Evolutionary conservation across 2,329 filamentous ascomycete genomes (phyloP).

Genomic region (Xylariaceae sp.): DNA sequence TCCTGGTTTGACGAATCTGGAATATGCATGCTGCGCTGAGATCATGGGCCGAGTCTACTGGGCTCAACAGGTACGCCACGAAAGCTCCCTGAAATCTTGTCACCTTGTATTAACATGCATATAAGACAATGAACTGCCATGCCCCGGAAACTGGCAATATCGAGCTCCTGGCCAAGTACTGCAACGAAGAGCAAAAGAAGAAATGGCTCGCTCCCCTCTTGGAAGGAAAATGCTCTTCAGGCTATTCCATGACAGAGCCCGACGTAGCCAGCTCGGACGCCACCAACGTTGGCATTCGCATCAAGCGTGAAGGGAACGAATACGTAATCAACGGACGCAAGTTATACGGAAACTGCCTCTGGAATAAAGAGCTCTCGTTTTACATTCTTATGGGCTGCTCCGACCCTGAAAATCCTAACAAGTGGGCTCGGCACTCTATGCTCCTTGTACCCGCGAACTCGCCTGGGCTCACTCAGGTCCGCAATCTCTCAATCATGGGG

Average conservation of each 20-base stretch:
- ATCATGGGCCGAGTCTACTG: constrained; percentile 1
- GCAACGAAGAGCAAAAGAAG: constrained; percentile 1
- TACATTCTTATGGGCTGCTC: constrained; percentile 3
- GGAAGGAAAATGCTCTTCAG: background rate
- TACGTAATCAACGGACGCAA: background rate
- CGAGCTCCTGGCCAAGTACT: background rate
- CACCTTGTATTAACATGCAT: background rate
- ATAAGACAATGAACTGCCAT: background rate
- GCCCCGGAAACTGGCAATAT: background rate
- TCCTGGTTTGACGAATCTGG: background rate
- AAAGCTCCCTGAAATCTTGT: background rate
- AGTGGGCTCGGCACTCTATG: background rate
- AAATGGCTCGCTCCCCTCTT: background rate
- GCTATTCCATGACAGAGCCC: background rate
- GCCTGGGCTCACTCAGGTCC: background rate
- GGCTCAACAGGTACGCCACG: background rate
- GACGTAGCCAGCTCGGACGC: background rate
- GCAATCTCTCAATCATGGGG: background rate
- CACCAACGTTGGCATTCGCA: background rate
- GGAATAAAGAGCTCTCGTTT: background rate
- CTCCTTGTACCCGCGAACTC: background rate
- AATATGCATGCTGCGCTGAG: constrained; percentile 1
- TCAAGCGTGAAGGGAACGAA: background rate
- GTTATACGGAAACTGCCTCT: background rate
- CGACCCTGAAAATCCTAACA: background rate